Evolutionary conservation across 2,329 filamentous ascomycete species (phyloP).

Genomic region (Aspergillus bombycis): DNA sequence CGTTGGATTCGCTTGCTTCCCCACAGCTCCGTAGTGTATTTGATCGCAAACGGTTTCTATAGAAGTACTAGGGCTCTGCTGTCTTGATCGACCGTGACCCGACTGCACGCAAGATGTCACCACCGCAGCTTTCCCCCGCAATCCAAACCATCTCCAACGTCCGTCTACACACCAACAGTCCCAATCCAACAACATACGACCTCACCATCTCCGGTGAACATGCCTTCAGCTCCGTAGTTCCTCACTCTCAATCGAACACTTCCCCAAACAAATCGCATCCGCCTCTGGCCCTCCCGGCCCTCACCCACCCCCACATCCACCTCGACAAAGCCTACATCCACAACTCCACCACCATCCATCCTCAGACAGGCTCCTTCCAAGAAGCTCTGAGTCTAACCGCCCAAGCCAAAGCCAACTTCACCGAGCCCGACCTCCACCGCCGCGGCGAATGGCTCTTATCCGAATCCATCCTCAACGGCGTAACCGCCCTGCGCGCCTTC

Average conservation of each 20-base stretch:
- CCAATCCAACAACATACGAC: slow-evolving; percentile 33
- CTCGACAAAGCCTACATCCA: slow-evolving; percentile 59
- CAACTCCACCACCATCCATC: slow-evolving; percentile 57
- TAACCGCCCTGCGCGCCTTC: slow-evolving; percentile 71
- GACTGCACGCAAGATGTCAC: neutral
- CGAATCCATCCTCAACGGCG: slow-evolving; percentile 65
- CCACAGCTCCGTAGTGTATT: too few relatives aligned
- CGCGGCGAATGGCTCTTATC: slow-evolving; percentile 68
- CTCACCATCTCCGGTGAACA: slow-evolving; percentile 27
- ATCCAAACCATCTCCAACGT: slow-evolving; percentile 30
- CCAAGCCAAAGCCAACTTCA: slow-evolving; percentile 66
- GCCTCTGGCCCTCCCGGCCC: slow-evolving; percentile 52
- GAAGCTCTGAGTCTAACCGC: slow-evolving; percentile 66
- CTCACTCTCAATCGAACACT: neutral
- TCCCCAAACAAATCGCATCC: slow-evolving; percentile 7
- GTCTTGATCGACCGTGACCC: too few relatives aligned
- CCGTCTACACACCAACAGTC: slow-evolving; percentile 25
- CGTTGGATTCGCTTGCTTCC: too few relatives aligned
- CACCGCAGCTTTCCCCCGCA: slow-evolving; percentile 32
- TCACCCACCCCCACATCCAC: slow-evolving; percentile 75
- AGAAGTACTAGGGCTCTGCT: too few relatives aligned
- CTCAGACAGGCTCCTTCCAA: slow-evolving; percentile 62
- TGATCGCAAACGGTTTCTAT: too few relatives aligned
- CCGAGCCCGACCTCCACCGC: slow-evolving; percentile 62
- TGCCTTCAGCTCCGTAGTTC: neutral